Conservation (phyloP, 768 basidiomycete species). For the Steccherinum ochraceum region DNA sequence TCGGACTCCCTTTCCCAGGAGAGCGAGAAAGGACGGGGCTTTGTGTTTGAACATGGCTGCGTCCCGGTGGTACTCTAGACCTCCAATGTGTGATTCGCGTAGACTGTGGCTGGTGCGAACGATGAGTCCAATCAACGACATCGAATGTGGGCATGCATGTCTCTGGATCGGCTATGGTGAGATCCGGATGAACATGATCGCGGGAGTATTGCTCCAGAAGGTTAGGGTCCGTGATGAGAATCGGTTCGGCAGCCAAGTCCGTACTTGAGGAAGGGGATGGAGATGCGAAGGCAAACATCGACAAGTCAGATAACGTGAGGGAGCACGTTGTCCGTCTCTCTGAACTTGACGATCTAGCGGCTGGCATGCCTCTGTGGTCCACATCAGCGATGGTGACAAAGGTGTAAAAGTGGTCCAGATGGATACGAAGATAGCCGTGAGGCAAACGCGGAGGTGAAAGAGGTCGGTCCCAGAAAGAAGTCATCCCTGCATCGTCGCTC, state of each 20-base stretch:
- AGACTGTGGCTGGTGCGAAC: constrained; percentile 32
- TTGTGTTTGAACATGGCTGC: not conserved
- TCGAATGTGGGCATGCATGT: constrained; percentile 47
- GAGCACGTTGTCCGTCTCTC: constrained; percentile 2
- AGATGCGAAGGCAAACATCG: constrained; percentile 45
- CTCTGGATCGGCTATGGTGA: not conserved
- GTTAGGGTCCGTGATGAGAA: constrained; percentile 70
- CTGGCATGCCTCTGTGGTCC: not conserved
- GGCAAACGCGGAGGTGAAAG: constrained; percentile 48
- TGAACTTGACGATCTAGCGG: not conserved
- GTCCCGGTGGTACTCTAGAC: constrained; percentile 22
- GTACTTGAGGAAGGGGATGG: constrained; percentile 2
- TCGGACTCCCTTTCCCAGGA: no score
- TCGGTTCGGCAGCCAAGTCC: constrained; percentile 43
- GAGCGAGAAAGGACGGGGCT: no score
- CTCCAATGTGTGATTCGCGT: constrained; percentile 62
- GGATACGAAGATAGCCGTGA: constrained; percentile 44
- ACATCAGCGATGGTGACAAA: constrained; percentile 13
- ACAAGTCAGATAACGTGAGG: constrained; percentile 43
- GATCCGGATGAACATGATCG: constrained; percentile 35
- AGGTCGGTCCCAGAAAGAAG: constrained; percentile 50
- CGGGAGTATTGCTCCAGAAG: constrained; percentile 52
- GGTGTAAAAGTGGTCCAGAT: constrained; percentile 20
- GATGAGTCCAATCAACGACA: constrained; percentile 56
- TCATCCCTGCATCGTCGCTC: constrained; percentile 15